Percentiles rank a stretch among this genome's conserved stretches.
Evolutionary conservation across 73 alveolate genomes (phyloP).

Genomic region (Paramecium biaurelia): DNA sequence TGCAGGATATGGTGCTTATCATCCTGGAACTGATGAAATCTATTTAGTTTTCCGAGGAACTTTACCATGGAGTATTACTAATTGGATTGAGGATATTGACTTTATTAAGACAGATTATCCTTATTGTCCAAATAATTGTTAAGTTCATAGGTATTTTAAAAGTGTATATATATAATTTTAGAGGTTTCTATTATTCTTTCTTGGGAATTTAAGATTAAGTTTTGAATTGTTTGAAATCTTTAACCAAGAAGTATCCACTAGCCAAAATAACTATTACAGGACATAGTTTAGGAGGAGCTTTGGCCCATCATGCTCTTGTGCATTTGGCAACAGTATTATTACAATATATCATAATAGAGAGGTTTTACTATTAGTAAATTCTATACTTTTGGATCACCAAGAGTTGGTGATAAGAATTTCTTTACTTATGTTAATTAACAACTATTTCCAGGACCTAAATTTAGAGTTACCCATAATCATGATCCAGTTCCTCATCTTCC

Average conservation of each 20-base stretch:
- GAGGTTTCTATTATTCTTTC: conserved; percentile 57
- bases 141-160: conserved; percentile 42
- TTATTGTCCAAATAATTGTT: conserved; percentile 53
- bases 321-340: background rate
- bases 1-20: conserved; percentile 55
- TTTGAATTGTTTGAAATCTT: background rate
- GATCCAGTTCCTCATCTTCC: conserved; percentile 68
- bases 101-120: conserved; percentile 50
- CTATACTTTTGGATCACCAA: conserved; percentile 65
- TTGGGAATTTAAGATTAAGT: conserved; percentile 28
- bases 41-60: conserved; percentile 54
- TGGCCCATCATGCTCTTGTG: conserved; percentile 52
- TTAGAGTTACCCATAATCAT: conserved; percentile 56
- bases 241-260: conserved; percentile 50
- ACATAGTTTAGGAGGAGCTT: conserved; percentile 66
- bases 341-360: background rate
- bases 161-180: background rate
- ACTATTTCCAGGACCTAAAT: conserved; percentile 37
- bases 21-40: conserved; percentile 31
- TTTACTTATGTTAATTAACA: conserved; percentile 6
- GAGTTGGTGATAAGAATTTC: conserved; percentile 57
- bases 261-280: conserved; percentile 58
- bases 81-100: conserved; percentile 64
- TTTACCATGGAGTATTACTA: conserved; percentile 23
- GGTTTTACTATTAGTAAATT: conserved; percentile 30